Evolutionary conservation across 768 basidiomycete species (phyloP), one percentile per base, ranked within the genome.

Genomic region (Pulveroboletus frians): DNA sequence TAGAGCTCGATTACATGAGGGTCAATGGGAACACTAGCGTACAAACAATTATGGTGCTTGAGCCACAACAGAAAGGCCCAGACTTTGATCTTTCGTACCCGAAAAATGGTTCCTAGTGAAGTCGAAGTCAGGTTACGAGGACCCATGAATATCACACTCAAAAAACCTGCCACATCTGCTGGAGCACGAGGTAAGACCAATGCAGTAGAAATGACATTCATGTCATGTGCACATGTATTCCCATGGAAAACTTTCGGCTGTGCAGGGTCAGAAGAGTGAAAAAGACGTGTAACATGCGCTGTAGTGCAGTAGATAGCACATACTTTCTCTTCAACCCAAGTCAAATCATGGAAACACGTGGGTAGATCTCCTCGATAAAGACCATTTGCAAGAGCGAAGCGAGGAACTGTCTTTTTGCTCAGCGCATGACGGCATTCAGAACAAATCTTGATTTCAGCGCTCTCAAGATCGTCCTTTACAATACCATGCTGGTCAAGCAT

Each of bases 151-250:
- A 71, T 54, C 7, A 71, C 53, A 26, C 41, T 51, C 3, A 71
- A 23, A 17, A 56, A 42, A 14, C 53, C 63, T 41, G 50, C 61
- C 0, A 70, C 39, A 56, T 70, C 59, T 3, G 48, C 36, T 15
- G 62, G 63, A 0, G 62, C 63, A 0, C 58, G 40, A n/a, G 67
- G 68, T 3, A 70, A 44, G 1, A 60, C 51, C 26, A 35, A n/a
- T 0, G 61, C 66, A 13, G 66, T 68, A 0, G 66, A 66, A 3
- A 64, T 26, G 5, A 69, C 35, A 52, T 71, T 70, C 55, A 61
- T 62, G 9, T 69, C 56, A 56, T 69, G 65, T 8, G 68, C 60
- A 56, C 68, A 70, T 3, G 64, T 69, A 45, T 70, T 70, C 1
- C 69, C 68, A 57, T 67, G 59, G 34, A 69, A 59, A 0, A 68